These are phyloP conservation scores for Apiospora sp. DNA, from an alignment of 2,329 filamentous ascomycete species.

Conservation along the genomic window DNA sequence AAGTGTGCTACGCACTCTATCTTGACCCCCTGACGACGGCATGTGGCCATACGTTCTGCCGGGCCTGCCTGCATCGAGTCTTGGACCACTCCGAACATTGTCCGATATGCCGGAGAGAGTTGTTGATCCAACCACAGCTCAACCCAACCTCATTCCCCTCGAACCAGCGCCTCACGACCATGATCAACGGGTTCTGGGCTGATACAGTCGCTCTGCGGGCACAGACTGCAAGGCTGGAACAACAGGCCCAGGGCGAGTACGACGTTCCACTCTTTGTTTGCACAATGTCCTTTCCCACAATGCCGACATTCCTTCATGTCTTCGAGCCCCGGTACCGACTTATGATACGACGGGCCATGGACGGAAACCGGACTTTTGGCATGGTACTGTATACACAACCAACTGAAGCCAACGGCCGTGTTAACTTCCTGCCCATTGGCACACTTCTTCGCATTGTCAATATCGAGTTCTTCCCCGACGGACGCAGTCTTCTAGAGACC, in stretches of 20 bases:
- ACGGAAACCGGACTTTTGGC: constrained; percentile 79
- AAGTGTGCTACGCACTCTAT: constrained; percentile 85
- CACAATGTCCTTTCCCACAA: constrained; percentile 80
- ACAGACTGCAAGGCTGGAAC: constrained; percentile 64
- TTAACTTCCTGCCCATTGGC: constrained; percentile 74
- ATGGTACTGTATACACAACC: constrained; percentile 78
- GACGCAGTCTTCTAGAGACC: constrained; percentile 82
- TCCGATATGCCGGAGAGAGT: constrained; percentile 76
- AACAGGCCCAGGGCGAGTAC: constrained; percentile 63
- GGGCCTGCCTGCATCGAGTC: constrained; percentile 77
- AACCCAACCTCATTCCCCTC: constrained; percentile 52
- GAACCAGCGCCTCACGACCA: constrained; percentile 69
- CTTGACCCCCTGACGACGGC: constrained; percentile 83
- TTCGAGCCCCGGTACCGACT: constrained; percentile 91
- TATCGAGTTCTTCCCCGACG: constrained; percentile 77
- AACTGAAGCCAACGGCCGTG: constrained; percentile 39
- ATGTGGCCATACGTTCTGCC: constrained; percentile 91
- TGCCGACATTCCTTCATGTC: constrained; percentile 88
- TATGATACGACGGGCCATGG: constrained; percentile 84
- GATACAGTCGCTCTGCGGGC: constrained; percentile 67
- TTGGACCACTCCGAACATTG: constrained; percentile 82
- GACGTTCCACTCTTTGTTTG: constrained; percentile 81
- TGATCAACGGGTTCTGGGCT: constrained; percentile 75
- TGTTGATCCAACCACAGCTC: constrained; percentile 59
- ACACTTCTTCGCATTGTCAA: constrained; percentile 81